phyloP scores from a whole-genome alignment of 2,329 filamentous ascomycete species.

The Trichoderma guizhouense region DNA sequence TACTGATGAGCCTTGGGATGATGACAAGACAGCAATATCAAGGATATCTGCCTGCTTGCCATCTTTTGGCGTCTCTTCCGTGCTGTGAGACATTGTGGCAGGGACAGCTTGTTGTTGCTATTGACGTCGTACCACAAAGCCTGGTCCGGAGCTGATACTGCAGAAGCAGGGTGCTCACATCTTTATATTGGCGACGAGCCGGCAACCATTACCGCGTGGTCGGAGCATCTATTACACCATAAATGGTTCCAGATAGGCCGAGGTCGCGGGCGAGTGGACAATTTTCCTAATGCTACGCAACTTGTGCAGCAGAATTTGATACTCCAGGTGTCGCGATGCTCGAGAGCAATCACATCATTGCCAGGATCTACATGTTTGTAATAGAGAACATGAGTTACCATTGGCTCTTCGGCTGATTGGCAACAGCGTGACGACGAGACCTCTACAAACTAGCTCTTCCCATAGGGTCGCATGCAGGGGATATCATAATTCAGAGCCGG shows the following conservation, averaged over 20 bases:
- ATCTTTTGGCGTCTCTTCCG: neutral
- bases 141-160: neutral
- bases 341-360: slow-evolving; percentile 15
- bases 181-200: neutral
- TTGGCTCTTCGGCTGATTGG: neutral
- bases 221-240: neutral
- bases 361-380: neutral
- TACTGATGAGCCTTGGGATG: neutral
- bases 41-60: neutral
- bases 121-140: neutral
- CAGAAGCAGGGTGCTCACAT: neutral
- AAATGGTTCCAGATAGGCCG: neutral
- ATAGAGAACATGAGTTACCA: neutral
- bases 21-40: neutral
- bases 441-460: neutral
- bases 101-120: neutral
- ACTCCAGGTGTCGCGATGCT: slow-evolving; percentile 11
- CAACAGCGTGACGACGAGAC: neutral
- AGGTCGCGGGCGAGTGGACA: neutral
- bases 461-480: neutral
- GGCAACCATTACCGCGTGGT: neutral
- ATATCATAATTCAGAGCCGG: neutral
- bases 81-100: slow-evolving; percentile 4
- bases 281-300: neutral
- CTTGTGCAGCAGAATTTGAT: neutral